Base-by-base conservation (phyloP, 371 early-diverging fungal species). In the Sporodiniella umbellata region DNA sequence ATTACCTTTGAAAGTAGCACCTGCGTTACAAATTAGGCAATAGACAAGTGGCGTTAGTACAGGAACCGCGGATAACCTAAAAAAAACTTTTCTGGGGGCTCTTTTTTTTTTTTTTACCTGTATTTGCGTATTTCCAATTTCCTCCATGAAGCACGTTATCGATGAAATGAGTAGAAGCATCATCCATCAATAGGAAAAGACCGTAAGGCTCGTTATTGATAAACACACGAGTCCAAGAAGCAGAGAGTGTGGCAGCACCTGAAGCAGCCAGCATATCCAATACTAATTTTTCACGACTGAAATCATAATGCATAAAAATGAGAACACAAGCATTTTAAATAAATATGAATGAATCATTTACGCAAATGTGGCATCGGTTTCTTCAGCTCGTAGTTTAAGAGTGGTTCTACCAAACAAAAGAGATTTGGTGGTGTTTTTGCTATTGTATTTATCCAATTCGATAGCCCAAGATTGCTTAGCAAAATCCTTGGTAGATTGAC, bases 401-500 rank as follows among this genome's bases (percentile, higher is more conserved):
- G 69, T 58, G 17, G 77, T 70, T 40, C 80, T 68, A 7, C 75
- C 75, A 49, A 53, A 79, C 40, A 79, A 60, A 0, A 62, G 48
- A 21, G 45, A 42, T 26, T 64, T 64, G 5, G 50, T 28, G 18
- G 43, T 31, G 15, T 57, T 64, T 18, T 70, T 71, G 48, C 18
- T 60, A 33, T 52, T 48, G 24, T 66, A 75, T 14, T 72, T 68
- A 40, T 73, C 70, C 25, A 81, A 63, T 26, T 68, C 63, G 57
- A 81, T 53, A 52, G 73, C 67, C 65, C 67, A 81, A 6, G 81
- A 77, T 54, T 79, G 81, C 53, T 77, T 73, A 21, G 74, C 52
- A 45, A 70, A 81, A 11, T 79, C 78, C 48, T 79, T 81, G 50
- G 75, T 78, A 2, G 78, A 77, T 58, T 81, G 73, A 33, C 81